phyloP scores from a whole-genome alignment of 2,329 filamentous ascomycete genomes.

The Neonectria sp. region DNA sequence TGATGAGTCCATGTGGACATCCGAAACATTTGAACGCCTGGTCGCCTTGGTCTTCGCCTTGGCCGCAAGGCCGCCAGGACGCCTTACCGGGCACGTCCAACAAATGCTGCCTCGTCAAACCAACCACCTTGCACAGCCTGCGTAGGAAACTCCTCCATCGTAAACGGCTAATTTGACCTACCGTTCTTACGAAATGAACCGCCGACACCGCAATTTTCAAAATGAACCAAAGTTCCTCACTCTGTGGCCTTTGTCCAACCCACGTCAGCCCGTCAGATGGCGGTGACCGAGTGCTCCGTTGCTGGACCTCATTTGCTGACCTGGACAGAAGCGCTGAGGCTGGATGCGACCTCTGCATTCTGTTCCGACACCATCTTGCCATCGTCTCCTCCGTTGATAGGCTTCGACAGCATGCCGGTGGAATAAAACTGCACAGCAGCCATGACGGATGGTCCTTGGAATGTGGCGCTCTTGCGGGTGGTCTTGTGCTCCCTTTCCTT shows the following conservation, averaged over 20 bases:
- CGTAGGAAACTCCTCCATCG: neutral
- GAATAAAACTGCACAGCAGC: neutral
- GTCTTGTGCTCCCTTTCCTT: neutral
- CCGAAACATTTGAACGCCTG: slow-evolving; percentile 5
- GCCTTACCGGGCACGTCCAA: neutral
- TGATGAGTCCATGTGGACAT: neutral
- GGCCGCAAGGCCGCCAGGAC: neutral
- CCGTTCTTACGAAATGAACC: neutral
- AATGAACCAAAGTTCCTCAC: slow-evolving; percentile 12
- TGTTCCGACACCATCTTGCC: neutral
- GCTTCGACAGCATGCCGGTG: neutral
- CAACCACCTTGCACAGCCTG: neutral
- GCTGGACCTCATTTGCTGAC: neutral
- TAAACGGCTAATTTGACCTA: neutral
- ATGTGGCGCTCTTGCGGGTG: neutral
- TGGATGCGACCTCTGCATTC: neutral
- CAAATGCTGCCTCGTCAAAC: neutral
- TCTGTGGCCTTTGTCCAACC: neutral
- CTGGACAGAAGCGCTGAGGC: neutral
- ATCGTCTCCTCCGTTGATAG: neutral
- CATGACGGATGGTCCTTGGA: neutral
- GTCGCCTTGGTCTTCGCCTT: neutral
- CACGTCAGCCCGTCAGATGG: slow-evolving; percentile 9
- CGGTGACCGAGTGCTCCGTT: neutral
- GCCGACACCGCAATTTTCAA: neutral